Conservation (phyloP, 306 rosid species). For the Glycine tomentella region DNA sequence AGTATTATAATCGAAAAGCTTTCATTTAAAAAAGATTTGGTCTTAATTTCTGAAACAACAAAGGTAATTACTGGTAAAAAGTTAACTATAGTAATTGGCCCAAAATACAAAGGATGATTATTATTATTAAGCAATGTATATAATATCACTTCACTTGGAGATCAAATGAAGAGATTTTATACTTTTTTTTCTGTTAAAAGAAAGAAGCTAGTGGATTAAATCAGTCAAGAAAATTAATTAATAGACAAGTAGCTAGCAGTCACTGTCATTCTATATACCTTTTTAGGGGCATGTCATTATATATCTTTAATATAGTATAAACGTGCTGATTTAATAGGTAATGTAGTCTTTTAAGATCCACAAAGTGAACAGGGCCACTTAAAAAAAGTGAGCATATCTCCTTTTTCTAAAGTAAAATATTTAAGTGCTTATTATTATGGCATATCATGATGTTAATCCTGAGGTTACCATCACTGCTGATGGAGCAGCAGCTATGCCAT, state of each 20-base stretch:
- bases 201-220: background rate
- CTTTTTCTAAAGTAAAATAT: constrained; percentile 25
- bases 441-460: constrained; percentile 16
- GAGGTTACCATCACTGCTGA: constrained; percentile 34
- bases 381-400: constrained; percentile 9
- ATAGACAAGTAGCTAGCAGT: background rate
- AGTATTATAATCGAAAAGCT: too few relatives aligned
- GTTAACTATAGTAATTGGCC: too few relatives aligned
- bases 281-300: background rate
- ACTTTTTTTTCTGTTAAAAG: background rate
- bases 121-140: background rate
- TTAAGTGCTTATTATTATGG: constrained; percentile 11
- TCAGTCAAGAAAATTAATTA: background rate
- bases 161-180: background rate
- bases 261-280: background rate
- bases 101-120: background rate
- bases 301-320: constrained; percentile 2
- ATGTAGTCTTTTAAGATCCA: constrained; percentile 9
- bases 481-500: constrained; percentile 16
- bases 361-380: constrained; percentile 41
- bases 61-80: too few relatives aligned
- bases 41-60: too few relatives aligned
- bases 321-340: constrained; percentile 25
- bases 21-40: too few relatives aligned
- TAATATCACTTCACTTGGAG: background rate